A percentile compares a stretch with the other conserved stretches of the same genome.
Evolutionary conservation across 306 rosid species (phyloP).

Genomic region (Inga leiocalycina): DNA sequence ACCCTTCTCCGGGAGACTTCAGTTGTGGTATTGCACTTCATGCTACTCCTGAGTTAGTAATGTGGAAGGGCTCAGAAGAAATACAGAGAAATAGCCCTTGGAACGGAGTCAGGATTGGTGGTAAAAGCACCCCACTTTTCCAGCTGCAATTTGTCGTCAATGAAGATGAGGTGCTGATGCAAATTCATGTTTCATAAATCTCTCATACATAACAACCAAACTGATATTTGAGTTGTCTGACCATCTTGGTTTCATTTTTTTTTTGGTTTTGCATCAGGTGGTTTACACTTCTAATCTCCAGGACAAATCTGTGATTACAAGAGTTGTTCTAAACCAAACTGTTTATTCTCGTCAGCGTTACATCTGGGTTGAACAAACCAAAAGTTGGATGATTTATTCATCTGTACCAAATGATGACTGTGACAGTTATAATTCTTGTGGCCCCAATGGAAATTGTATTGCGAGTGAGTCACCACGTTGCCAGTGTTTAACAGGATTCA

Average conservation of each 20-base stretch:
- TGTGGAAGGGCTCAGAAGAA: constrained; percentile 30
- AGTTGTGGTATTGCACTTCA: constrained; percentile 14
- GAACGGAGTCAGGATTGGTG: constrained; percentile 32
- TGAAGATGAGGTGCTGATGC: constrained; percentile 24
- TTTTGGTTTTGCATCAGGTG: not conserved
- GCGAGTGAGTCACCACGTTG: constrained; percentile 20
- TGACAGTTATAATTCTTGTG: constrained; percentile 38
- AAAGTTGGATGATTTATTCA: constrained; percentile 36
- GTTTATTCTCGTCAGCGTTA: constrained; percentile 14
- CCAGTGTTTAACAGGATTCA: constrained; percentile 43
- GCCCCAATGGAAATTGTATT: constrained; percentile 39
- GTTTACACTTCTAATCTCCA: not conserved
- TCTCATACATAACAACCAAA: not conserved
- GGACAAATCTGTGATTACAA: constrained; percentile 24
- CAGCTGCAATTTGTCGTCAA: not conserved
- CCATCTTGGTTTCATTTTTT: not conserved
- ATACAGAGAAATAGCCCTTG: constrained; percentile 37
- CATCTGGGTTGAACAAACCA: not conserved
- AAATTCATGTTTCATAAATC: not conserved
- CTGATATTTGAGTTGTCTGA: not conserved
- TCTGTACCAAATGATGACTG: constrained; percentile 31
- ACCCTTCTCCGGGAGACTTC: constrained; percentile 51
- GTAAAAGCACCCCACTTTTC: constrained; percentile 24
- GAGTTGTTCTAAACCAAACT: constrained; percentile 40
- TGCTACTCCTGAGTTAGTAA: constrained; percentile 16